Evolutionary conservation across 495 filamentous ascomycete species (phyloP).

Genomic region (Trypethelium eluteriae): DNA sequence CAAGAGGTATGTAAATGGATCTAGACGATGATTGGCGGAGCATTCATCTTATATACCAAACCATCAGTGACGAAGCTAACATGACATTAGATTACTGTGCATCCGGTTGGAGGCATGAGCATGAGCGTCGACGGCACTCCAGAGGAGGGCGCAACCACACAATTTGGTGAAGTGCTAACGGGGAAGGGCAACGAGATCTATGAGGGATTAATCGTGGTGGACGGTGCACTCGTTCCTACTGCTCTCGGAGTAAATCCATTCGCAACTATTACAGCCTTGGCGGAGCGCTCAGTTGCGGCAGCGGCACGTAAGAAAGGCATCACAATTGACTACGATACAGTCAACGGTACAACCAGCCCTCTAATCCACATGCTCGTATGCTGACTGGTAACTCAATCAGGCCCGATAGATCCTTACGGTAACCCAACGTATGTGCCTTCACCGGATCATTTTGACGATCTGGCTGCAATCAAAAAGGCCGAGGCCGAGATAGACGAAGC

Average conservation of each 20-base stretch:
- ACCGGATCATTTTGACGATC: conserved; percentile 24
- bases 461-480: conserved; percentile 16
- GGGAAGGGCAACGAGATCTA: conserved; percentile 46
- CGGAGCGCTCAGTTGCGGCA: conserved; percentile 52
- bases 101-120: conserved; percentile 61
- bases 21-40: background rate
- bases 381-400: background rate
- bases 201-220: conserved; percentile 53
- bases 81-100: conserved; percentile 45
- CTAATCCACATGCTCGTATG: no score
- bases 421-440: conserved; percentile 20
- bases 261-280: conserved; percentile 60
- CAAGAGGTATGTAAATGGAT: conserved; percentile 35
- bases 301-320: conserved; percentile 39
- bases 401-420: conserved; percentile 32
- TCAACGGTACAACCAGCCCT: conserved; percentile 39
- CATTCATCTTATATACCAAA: background rate
- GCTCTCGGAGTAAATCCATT: conserved; percentile 63
- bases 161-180: conserved; percentile 52
- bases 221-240: conserved; percentile 56
- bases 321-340: conserved; percentile 41
- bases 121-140: conserved; percentile 55
- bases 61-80: background rate
- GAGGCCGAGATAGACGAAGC: conserved; percentile 22
- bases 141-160: conserved; percentile 53